These are phyloP conservation scores for Solanum arcanum DNA, from an alignment of 257 asterid genomes.

Conservation along the genomic window DNA sequence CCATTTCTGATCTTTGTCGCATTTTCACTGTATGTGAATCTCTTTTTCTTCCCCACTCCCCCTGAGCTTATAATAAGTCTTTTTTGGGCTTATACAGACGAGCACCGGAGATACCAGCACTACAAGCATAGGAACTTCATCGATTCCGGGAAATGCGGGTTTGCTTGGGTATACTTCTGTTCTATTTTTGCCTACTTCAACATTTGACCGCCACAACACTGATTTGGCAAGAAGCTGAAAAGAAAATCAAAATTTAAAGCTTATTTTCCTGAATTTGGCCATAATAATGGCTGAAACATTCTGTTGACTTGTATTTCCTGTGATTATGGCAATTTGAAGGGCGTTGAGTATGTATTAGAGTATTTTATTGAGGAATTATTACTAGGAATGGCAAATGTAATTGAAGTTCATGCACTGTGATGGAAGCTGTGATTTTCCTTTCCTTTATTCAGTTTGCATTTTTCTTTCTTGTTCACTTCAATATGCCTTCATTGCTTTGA, in stretches of 20 bases:
- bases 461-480: not conserved
- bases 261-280: not conserved
- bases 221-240: not conserved
- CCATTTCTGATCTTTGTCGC: not conserved
- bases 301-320: not conserved
- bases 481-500: constrained; percentile 5
- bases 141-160: constrained; percentile 86
- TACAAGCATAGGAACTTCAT: constrained; percentile 45
- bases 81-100: constrained; percentile 32
- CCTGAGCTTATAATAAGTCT: not conserved
- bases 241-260: not conserved
- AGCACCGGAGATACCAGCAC: constrained; percentile 51
- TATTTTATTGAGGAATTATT: not conserved
- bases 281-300: not conserved
- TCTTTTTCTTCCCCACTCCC: not conserved
- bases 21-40: not conserved
- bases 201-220: not conserved
- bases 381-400: not conserved
- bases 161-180: constrained; percentile 68
- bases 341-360: not conserved
- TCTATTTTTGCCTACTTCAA: not conserved
- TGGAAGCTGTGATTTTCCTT: not conserved
- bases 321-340: not conserved
- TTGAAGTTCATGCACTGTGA: not conserved
- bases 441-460: not conserved